Base-by-base conservation (phyloP, 768 basidiomycete genomes). In the Gymnopilus dilepis region DNA sequence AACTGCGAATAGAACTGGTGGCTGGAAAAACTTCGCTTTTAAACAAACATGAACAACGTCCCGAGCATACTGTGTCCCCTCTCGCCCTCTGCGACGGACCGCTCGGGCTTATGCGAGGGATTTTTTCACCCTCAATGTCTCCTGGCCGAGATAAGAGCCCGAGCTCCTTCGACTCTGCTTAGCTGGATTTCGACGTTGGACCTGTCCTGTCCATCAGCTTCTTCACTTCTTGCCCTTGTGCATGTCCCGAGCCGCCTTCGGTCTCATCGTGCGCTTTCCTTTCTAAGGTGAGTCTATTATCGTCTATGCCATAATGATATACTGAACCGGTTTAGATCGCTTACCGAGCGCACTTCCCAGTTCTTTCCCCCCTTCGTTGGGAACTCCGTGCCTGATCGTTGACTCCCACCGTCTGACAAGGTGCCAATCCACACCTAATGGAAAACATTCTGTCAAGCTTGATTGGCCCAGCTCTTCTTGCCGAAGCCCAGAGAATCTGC, bases 361-460 rank as follows among this genome's bases (percentile, higher is more conserved):
- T n/a, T n/a, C n/a, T n/a, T n/a, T 58, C n/a, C 62, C 58, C 51
- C 58, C 24, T 60, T 53, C 41, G 47, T 58, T 56, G 26, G 56
- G 56, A 42, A 59, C 59, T 42, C 41, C 40, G 67, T 68, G 64
- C 67, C 67, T 68, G 67, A 61, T 51, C 58, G 51, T 38, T 55
- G 47, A 50, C 38, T 60, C 66, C 59, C 63, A 59, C 64, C 60
- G 58, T 59, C 58, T 69, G 58, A 58, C 61, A 61, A 48, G 53
- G 56, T 61, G 61, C 65, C 62, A 63, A 64, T 60, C 62, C 62
- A 37, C 57, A 65, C 61, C 60, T 65, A 67, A 69, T 64, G 56
- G 60, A 68, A 65, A 68, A 65, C 64, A 68, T 64, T 65, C 67
- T 69, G 68, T 69, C 68, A 67, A 67, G 61, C 66, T 69, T 67